Evolutionary conservation across 345 rosid species (phyloP).

Genomic region (Boechera stricta): DNA sequence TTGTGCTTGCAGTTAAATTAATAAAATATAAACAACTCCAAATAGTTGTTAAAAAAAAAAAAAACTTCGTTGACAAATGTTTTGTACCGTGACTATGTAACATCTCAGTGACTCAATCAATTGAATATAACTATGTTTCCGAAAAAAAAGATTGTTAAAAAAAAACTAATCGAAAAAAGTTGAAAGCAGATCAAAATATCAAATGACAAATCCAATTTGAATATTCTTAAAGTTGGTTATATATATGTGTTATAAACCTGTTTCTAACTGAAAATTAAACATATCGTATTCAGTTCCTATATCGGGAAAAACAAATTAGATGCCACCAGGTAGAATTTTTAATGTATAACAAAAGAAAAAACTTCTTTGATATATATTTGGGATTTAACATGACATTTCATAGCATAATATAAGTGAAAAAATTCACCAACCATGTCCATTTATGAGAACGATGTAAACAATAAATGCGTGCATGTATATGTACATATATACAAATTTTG

Average conservation of each 20-base stretch:
- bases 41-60: background rate
- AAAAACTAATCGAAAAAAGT: background rate
- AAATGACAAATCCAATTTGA: background rate
- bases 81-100: background rate
- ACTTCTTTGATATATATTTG: background rate
- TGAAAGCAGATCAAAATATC: background rate
- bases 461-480: background rate
- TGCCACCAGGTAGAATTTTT: background rate
- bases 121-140: too few species aligned
- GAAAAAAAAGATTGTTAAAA: too few species aligned
- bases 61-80: background rate
- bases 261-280: background rate
- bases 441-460: slow-evolving; percentile 1
- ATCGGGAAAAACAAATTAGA: background rate
- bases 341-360: background rate
- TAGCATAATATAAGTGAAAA: background rate
- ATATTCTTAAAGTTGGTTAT: background rate
- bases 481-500: background rate
- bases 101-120: too few species aligned
- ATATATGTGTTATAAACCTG: background rate
- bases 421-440: background rate
- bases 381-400: background rate
- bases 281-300: background rate
- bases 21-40: background rate
- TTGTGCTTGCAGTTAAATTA: background rate